Conservation (phyloP, 768 basidiomycete species). For the Boletus rubescentipes region DNA sequence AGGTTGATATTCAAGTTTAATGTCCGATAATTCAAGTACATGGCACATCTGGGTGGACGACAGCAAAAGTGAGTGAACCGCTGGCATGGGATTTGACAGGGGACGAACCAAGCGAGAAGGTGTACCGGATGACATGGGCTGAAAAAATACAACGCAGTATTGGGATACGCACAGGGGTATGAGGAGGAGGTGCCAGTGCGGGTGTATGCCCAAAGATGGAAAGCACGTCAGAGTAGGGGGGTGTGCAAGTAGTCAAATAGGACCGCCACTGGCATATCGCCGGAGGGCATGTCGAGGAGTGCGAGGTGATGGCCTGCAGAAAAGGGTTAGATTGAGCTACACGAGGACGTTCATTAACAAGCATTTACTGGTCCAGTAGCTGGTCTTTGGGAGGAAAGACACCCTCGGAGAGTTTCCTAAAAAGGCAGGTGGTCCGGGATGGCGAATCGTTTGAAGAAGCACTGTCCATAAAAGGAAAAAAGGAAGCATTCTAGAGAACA, state of each 20-base stretch:
- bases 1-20: conserved; percentile 16
- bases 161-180: not conserved
- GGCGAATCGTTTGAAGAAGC: conserved; percentile 23
- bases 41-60: not conserved
- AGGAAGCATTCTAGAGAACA: not conserved
- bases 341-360: conserved; percentile 1
- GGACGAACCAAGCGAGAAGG: conserved; percentile 16
- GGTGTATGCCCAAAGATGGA: conserved; percentile 3
- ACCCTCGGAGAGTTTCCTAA: not conserved
- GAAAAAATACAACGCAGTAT: not conserved
- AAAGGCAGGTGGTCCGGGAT: conserved; percentile 7
- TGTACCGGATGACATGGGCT: not conserved
- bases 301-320: not conserved
- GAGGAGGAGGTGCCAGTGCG: not conserved
- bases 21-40: conserved; percentile 19
- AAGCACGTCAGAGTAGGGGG: not conserved
- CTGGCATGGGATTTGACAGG: not conserved
- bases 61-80: too few relatives aligned
- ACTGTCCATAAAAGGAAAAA: conserved; percentile 12
- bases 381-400: not conserved
- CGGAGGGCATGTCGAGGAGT: conserved; percentile 1
- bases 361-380: not conserved
- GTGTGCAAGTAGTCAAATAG: not conserved
- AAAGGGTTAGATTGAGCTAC: conserved; percentile 2
- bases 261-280: conserved; percentile 1